Conservation (phyloP, 768 basidiomycete species). For the Trametes villosa region DNA sequence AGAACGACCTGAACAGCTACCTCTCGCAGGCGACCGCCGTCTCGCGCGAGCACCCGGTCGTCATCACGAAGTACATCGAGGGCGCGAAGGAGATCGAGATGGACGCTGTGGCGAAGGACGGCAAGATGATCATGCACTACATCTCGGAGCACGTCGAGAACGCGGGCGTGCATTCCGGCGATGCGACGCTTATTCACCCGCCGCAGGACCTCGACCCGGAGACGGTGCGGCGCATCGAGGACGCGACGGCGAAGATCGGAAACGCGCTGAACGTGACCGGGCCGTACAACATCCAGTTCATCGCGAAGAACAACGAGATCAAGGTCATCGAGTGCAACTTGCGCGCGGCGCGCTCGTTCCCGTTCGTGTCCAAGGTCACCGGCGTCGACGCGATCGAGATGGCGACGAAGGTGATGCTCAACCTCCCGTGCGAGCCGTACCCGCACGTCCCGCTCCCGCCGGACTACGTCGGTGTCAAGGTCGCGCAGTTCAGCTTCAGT, state of each 20-base stretch:
- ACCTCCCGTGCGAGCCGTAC: constrained; percentile 85
- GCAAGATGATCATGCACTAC: constrained; percentile 99
- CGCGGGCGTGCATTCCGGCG: constrained; percentile 98
- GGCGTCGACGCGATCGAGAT: constrained; percentile 98
- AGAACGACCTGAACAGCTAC: constrained; percentile 89
- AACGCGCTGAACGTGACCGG: constrained; percentile 98
- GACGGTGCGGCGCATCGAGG: constrained; percentile 94
- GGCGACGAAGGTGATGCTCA: constrained; percentile 99
- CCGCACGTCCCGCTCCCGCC: constrained; percentile 85
- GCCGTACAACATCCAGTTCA: constrained; percentile 99
- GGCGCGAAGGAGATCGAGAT: constrained; percentile 99
- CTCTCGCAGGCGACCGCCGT: constrained; percentile 95
- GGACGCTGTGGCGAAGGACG: constrained; percentile 97
- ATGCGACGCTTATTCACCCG: constrained; percentile 96
- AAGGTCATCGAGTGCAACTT: constrained; percentile 99
- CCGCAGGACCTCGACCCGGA: constrained; percentile 98
- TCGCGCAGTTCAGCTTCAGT: constrained; percentile 99
- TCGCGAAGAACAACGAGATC: constrained; percentile 99
- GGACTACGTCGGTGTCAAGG: constrained; percentile 98
- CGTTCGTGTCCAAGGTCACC: constrained; percentile 98
- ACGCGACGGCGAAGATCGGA: constrained; percentile 96
- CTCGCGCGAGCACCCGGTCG: constrained; percentile 94
- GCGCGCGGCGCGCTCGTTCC: constrained; percentile 96
- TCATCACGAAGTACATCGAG: constrained; percentile 99
- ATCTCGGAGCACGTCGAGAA: constrained; percentile 99